Conservation (phyloP, 2,329 filamentous ascomycete species). For the Fusarium drepaniforme region DNA sequence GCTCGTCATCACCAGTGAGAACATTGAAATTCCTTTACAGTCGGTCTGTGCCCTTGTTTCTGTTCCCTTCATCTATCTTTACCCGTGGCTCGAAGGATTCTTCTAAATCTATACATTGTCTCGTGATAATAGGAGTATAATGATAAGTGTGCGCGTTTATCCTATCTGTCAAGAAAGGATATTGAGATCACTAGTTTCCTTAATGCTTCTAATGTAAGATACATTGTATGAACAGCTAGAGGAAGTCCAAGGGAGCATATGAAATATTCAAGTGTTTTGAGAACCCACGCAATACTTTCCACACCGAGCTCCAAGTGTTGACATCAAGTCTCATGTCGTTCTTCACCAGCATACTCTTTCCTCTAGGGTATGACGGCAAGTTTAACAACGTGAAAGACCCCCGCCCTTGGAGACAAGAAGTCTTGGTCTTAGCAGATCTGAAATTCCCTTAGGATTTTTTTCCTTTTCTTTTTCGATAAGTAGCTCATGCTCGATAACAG, state of each 20-base stretch:
- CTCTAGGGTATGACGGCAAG: not conserved
- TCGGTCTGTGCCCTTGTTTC: no score
- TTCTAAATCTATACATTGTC: not conserved
- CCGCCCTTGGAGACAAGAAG: not conserved
- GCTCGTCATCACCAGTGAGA: no score
- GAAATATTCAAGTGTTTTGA: not conserved
- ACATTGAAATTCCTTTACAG: no score
- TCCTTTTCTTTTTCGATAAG: not conserved
- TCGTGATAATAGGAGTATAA: not conserved
- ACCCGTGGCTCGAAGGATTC: not conserved
- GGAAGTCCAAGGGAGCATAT: not conserved
- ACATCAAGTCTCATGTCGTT: not conserved
- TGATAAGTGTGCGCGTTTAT: not conserved
- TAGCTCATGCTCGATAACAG: not conserved
- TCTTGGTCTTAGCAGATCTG: not conserved
- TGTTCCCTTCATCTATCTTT: not conserved
- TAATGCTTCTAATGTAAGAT: not conserved
- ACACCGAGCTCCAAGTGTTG: not conserved
- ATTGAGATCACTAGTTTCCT: not conserved
- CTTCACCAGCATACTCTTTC: not conserved
- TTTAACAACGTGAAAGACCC: not conserved
- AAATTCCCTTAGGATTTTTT: not conserved
- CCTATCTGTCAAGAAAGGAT: no score
- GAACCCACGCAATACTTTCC: not conserved
- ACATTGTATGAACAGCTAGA: not conserved